Conservation (phyloP, 495 filamentous ascomycete genomes). For the Penicillium silybi region DNA sequence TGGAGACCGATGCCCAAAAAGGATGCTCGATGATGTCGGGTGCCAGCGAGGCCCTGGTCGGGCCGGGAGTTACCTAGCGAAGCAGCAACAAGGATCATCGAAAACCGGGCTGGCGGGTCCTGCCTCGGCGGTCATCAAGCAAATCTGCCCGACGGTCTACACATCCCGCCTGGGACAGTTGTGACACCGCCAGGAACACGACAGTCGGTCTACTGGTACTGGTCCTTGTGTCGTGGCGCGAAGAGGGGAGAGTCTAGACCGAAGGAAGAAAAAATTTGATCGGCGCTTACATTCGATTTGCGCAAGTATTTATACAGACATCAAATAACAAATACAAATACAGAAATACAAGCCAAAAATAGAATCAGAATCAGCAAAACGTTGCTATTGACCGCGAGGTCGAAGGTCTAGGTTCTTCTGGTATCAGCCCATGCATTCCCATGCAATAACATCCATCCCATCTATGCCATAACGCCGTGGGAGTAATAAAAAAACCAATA, state of each 20-base stretch:
- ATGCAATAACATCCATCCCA: slow-evolving; percentile 32
- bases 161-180: slow-evolving; percentile 1
- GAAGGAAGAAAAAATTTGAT: slow-evolving; percentile 1
- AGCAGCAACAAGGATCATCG: slow-evolving; percentile 15
- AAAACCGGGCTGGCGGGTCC: slow-evolving; percentile 21
- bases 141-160: slow-evolving; percentile 27
- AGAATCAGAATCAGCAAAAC: slow-evolving; percentile 19
- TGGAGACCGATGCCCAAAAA: slow-evolving; percentile 20
- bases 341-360: slow-evolving; percentile 17
- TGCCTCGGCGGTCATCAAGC: slow-evolving; percentile 23
- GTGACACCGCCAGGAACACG: slow-evolving; percentile 9
- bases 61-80: slow-evolving; percentile 16
- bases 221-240: neutral
- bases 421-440: slow-evolving; percentile 47
- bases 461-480: slow-evolving; percentile 44
- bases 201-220: slow-evolving; percentile 5
- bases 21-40: slow-evolving; percentile 23
- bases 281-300: slow-evolving; percentile 9
- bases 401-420: slow-evolving; percentile 40
- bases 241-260: slow-evolving; percentile 8
- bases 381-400: slow-evolving; percentile 42
- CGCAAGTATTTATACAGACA: slow-evolving; percentile 20
- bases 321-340: slow-evolving; percentile 13
- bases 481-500: slow-evolving; percentile 18
- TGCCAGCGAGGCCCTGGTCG: slow-evolving; percentile 6